Conservation (phyloP, 2,329 filamentous ascomycete species). For the Talaromyces sp. region DNA sequence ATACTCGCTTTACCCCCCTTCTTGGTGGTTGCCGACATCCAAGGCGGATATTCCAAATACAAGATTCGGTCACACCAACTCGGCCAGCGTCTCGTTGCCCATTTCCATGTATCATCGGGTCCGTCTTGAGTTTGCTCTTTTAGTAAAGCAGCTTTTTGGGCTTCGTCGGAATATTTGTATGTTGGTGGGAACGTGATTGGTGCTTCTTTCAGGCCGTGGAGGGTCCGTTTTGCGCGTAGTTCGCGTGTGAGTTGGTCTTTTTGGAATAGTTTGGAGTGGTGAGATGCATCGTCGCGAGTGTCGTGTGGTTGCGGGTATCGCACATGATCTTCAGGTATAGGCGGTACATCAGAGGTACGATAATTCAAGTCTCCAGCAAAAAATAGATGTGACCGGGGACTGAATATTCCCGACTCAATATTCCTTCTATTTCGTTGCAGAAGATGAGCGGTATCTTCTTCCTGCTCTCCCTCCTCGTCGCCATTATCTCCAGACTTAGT, state of each 20-base stretch:
- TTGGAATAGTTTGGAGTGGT: conserved; percentile 67
- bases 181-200: conserved; percentile 80
- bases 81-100: conserved; percentile 81
- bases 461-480: conserved; percentile 43
- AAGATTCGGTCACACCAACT: conserved; percentile 92
- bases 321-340: conserved; percentile 56
- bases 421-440: conserved; percentile 27
- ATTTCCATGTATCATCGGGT: conserved; percentile 59
- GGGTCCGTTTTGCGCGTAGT: conserved; percentile 63
- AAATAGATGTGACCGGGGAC: conserved; percentile 73
- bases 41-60: conserved; percentile 64
- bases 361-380: conserved; percentile 94
- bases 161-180: conserved; percentile 73
- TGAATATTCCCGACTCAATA: conserved; percentile 61
- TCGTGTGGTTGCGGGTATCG: conserved; percentile 63
- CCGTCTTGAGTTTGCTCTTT: conserved; percentile 24
- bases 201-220: conserved; percentile 76
- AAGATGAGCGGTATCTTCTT: conserved; percentile 35
- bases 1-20: conserved; percentile 38
- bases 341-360: conserved; percentile 69
- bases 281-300: conserved; percentile 51
- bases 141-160: conserved; percentile 40
- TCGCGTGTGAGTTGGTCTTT: conserved; percentile 80
- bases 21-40: conserved; percentile 38
- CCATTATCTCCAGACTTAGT: conserved; percentile 29